Evolutionary conservation across 164 flowering plant species (phyloP).

Genomic region (Magnolia changhungtana): DNA sequence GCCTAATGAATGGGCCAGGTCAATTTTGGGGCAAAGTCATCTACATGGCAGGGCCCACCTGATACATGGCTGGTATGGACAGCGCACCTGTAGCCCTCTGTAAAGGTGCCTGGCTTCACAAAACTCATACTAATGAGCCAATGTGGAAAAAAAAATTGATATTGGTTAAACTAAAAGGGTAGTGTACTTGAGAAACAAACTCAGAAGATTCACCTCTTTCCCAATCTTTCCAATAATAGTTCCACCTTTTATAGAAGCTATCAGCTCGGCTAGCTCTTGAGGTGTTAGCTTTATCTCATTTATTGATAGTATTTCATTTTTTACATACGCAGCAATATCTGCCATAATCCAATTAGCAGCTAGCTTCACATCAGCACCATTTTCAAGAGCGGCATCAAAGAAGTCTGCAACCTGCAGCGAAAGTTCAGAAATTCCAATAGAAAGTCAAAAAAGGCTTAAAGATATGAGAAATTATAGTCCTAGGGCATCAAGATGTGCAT

Average conservation of each 20-base stretch:
- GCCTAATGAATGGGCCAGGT: not conserved
- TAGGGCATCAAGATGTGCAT: not conserved
- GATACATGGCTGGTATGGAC: not conserved
- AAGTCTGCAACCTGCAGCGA: conserved; percentile 63
- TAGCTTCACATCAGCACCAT: conserved; percentile 82
- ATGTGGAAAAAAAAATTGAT: not conserved
- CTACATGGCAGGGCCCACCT: not conserved
- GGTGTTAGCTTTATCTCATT: conserved; percentile 76
- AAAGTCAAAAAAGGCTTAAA: not conserved
- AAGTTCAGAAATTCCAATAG: not conserved
- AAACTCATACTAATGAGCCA: no score
- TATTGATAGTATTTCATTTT: conserved; percentile 70
- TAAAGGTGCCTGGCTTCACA: not conserved
- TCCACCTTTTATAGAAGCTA: conserved; percentile 72
- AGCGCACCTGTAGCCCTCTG: not conserved
- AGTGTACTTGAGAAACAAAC: not conserved
- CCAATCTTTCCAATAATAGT: conserved; percentile 95
- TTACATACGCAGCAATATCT: conserved; percentile 88
- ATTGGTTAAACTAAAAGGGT: no score
- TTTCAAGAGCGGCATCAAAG: conserved; percentile 68
- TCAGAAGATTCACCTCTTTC: conserved; percentile 58
- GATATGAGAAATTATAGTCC: not conserved
- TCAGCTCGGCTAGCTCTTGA: conserved; percentile 70
- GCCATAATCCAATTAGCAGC: conserved; percentile 98
- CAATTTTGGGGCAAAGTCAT: not conserved